phyloP scores from a whole-genome alignment of 805 yeast genomes.

The Kodamaea hsintzibuensis region DNA sequence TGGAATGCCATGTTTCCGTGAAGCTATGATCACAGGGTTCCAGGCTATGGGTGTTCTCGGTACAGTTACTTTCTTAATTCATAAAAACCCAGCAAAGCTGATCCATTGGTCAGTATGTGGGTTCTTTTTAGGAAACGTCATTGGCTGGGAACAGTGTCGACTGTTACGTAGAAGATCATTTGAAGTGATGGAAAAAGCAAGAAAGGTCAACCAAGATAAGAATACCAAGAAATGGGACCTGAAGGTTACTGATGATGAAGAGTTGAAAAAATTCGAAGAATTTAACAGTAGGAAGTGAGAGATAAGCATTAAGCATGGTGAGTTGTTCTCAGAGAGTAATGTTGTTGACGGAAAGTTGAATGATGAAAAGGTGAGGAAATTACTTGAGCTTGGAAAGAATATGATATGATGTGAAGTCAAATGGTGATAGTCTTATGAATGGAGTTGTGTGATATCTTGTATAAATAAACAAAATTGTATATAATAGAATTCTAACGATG shows the following conservation, averaged over 20 bases:
- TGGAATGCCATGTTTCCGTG: conserved; percentile 75
- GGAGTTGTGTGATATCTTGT: neutral
- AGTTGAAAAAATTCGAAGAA: conserved; percentile 13
- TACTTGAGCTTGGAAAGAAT: too few relatives aligned
- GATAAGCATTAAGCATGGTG: neutral
- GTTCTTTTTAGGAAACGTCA: conserved; percentile 71
- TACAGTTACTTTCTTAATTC: conserved; percentile 63
- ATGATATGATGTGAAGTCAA: neutral
- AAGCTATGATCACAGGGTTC: conserved; percentile 75
- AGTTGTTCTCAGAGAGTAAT: neutral
- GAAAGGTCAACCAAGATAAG: conserved; percentile 44
- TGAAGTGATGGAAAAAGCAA: conserved; percentile 69
- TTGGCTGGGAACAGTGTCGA: conserved; percentile 94
- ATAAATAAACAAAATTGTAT: neutral
- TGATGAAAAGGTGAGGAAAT: too few relatives aligned
- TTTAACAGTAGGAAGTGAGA: conserved; percentile 11
- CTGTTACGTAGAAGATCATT: conserved; percentile 64
- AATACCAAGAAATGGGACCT: conserved; percentile 31
- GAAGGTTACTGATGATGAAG: conserved; percentile 14
- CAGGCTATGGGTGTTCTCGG: conserved; percentile 72
- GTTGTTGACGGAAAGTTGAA: neutral
- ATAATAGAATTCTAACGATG: neutral
- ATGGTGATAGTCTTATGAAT: neutral
- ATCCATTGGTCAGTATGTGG: conserved; percentile 85
- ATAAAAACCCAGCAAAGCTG: conserved; percentile 60